Percentiles rank a stretch among this genome's conserved stretches.
phyloP scores from a whole-genome alignment of 2,329 filamentous ascomycete species.

The Ceratocystiopsis minuta region DNA sequence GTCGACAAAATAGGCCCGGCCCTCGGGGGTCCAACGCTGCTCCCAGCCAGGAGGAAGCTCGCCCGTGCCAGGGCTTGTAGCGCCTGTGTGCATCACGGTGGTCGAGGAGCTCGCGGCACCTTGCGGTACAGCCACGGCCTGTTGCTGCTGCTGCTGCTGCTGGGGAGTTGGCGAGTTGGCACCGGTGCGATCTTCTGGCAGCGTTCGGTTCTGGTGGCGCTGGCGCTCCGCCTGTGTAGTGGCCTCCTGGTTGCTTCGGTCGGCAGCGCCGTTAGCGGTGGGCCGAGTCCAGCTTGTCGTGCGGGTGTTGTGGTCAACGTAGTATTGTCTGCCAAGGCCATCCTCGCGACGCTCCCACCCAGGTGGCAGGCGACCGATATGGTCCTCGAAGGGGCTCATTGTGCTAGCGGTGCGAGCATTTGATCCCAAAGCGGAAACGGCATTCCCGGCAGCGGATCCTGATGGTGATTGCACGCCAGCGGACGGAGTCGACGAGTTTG shows the following conservation, averaged over 20 bases:
- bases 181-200: constrained; percentile 89
- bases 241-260: constrained; percentile 65
- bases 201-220: constrained; percentile 83
- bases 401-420: constrained; percentile 29
- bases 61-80: constrained; percentile 82
- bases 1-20: constrained; percentile 90
- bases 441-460: too few relatives aligned
- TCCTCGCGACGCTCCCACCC: constrained; percentile 96
- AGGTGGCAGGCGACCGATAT: constrained; percentile 76
- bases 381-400: constrained; percentile 88
- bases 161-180: constrained; percentile 72
- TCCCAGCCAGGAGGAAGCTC: constrained; percentile 95
- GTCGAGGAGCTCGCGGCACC: constrained; percentile 32
- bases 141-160: constrained; percentile 32
- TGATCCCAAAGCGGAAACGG: too few relatives aligned
- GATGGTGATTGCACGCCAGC: constrained; percentile 6
- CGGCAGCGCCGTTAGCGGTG: constrained; percentile 58
- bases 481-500: constrained; percentile 25
- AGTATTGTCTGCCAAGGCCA: constrained; percentile 87
- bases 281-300: constrained; percentile 94
- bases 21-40: constrained; percentile 86
- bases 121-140: constrained; percentile 23
- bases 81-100: constrained; percentile 87
- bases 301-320: constrained; percentile 93
- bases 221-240: constrained; percentile 86